Evolutionary conservation across 306 rosid genomes (phyloP).

Genomic region (Glycine soja): DNA sequence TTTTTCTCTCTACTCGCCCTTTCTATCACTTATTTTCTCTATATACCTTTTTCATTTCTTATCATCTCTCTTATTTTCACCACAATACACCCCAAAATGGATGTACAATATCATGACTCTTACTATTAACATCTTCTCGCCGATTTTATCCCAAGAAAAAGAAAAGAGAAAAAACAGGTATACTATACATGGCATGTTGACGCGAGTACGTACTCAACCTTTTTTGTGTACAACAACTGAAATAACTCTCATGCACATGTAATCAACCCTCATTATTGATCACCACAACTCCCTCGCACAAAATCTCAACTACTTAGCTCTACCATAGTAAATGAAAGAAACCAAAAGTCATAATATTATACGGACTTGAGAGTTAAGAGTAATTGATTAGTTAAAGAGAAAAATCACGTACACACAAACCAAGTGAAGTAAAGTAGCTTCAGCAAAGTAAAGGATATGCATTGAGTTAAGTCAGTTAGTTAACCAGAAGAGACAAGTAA

Average conservation of each 20-base stretch:
- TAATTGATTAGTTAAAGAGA: not conserved
- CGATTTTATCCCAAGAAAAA: too few species aligned
- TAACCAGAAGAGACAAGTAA: slow-evolving; percentile 5
- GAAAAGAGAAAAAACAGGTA: too few species aligned
- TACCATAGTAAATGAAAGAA: slow-evolving; percentile 37
- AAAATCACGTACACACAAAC: not conserved
- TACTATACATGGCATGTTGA: slow-evolving; percentile 21
- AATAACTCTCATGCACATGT: slow-evolving; percentile 78
- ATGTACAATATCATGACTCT: too few species aligned
- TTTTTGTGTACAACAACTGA: slow-evolving; percentile 59
- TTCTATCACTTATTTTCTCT: too few species aligned
- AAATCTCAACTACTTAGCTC: slow-evolving; percentile 50
- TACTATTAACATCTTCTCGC: too few species aligned
- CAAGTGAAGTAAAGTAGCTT: not conserved
- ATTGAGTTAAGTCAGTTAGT: not conserved
- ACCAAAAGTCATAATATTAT: not conserved
- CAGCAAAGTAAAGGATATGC: not conserved
- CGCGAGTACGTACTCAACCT: not conserved
- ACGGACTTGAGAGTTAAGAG: not conserved
- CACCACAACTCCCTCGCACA: slow-evolving; percentile 29
- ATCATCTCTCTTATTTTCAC: too few species aligned
- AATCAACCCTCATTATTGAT: slow-evolving; percentile 36
- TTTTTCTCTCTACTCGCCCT: too few species aligned
- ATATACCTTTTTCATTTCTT: too few species aligned
- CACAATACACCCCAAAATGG: too few species aligned